Base-by-base conservation (phyloP, 2,329 filamentous ascomycete genomes). In the Thielaviopsis punctulata region DNA sequence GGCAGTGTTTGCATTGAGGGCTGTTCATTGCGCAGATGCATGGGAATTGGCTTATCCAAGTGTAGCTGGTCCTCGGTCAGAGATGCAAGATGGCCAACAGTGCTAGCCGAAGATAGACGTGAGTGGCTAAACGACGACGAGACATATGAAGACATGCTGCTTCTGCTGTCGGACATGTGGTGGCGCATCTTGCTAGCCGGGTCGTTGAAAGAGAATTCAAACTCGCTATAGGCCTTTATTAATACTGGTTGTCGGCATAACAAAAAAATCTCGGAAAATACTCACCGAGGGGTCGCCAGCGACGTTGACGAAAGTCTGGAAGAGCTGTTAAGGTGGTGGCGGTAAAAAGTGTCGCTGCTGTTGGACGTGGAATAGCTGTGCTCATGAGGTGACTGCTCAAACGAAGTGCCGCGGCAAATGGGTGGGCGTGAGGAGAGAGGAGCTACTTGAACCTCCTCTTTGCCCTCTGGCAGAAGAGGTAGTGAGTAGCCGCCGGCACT, bases 61-160 rank as follows among this genome's bases (percentile, higher is more conserved):
- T 54, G 49, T 10, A 54, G 52, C 19, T 54, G 52, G 27, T 54
- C 52, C 41, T 54, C 52, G 24, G 52, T 49, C 49, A 54, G 51
- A 9, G 52, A 52, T 24, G 52, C 52, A 12, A 54, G 49, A 22
- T 54, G 68, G 49, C 69, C 69, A 21, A 72, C 64, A 0, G 73
- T 76, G 1, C 75, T 76, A 44, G 71, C 65, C 0, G 74, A 77
- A 1, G 75, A 76, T 48, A 75, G 66, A 36, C 73, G 66, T 2
- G 75, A 77, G 58, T 77, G 73, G 0, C 49, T 52, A 23, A 55
- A 55, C 1, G 65, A 68, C 2, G 72, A 69, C 2, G 71, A 71
- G 18, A 67, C 66, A 58, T 70, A 70, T 1, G 70, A 73, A 2
- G 73, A 73, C 15, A 74, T 61, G 52, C 71, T 77, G 64, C 73